Conservation (phyloP, 768 basidiomycete genomes). For the Amanita pallidorosea region DNA sequence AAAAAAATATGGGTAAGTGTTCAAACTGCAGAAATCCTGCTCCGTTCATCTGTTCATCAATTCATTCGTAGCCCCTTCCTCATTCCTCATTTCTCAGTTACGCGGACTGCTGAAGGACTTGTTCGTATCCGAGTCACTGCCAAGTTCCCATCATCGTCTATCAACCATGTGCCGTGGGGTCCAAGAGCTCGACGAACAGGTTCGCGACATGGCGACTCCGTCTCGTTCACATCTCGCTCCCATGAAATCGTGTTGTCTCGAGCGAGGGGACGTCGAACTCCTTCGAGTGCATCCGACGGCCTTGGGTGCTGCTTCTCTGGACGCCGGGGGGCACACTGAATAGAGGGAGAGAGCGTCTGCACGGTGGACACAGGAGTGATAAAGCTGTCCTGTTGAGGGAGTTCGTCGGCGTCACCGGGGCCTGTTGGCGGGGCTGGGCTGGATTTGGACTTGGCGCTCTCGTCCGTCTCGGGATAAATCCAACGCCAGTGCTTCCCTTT, state of each 20-base stretch:
- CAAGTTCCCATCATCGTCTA: not conserved
- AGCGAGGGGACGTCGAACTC: not conserved
- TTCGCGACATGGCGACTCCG: not conserved
- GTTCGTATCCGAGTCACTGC: not conserved
- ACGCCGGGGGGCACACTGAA: not conserved
- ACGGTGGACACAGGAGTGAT: not conserved
- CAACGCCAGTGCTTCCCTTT: conserved; percentile 2
- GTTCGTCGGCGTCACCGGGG: not conserved
- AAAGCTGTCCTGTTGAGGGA: not conserved
- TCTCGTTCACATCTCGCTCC: not conserved
- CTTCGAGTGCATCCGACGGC: not conserved
- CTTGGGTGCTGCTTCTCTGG: not conserved
- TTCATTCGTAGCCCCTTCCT: not conserved
- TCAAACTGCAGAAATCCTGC: not conserved
- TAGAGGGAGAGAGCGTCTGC: not conserved
- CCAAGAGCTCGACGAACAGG: not conserved
- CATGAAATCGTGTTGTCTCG: conserved; percentile 1
- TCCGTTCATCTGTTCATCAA: not conserved
- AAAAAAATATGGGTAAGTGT: not conserved
- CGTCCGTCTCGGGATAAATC: conserved; percentile 1
- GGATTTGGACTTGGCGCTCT: not conserved
- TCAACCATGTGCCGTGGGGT: conserved; percentile 1
- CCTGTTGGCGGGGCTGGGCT: not conserved
- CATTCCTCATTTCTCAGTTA: not conserved
- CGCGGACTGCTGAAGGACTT: not conserved